These are phyloP conservation scores for Globisporangium cystogenes DNA, from an alignment of 352 stramenopile genomes.

Conservation along the genomic window DNA sequence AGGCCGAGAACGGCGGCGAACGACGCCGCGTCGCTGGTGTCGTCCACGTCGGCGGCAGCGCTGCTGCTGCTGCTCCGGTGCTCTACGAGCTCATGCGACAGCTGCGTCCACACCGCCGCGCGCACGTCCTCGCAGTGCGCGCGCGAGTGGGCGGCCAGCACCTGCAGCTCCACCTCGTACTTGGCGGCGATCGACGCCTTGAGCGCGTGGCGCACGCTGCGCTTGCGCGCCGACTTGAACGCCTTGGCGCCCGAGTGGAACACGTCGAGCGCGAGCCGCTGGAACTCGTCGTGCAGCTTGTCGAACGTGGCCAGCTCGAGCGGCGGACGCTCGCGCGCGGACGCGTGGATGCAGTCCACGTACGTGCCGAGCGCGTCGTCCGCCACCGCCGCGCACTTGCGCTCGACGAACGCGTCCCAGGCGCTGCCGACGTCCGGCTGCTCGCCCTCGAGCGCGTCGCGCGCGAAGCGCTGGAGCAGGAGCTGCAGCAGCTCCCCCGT, in stretches of 20 bases:
- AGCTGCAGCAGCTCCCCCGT: constrained; percentile 43
- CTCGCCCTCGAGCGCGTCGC: constrained; percentile 21
- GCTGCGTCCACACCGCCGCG: constrained; percentile 30
- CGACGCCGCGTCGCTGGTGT: constrained; percentile 1
- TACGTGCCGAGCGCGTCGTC: constrained; percentile 69
- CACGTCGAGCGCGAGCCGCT: constrained; percentile 59
- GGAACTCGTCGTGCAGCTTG: constrained; percentile 70
- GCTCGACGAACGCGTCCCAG: constrained; percentile 66
- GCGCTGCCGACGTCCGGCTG: constrained; percentile 47
- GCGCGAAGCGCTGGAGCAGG: constrained; percentile 28
- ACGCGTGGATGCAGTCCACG: constrained; percentile 63
- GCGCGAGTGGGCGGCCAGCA: constrained; percentile 39
- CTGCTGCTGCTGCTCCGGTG: constrained; percentile 1
- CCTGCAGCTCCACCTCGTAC: constrained; percentile 31
- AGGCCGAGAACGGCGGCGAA: constrained; percentile 40
- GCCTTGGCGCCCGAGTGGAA: constrained; percentile 34
- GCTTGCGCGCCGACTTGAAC: constrained; percentile 33
- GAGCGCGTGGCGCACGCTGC: constrained; percentile 42
- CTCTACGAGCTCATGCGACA: constrained; percentile 15
- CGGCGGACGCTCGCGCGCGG: constrained; percentile 43
- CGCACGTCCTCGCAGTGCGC: constrained; percentile 43
- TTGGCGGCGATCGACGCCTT: constrained; percentile 38
- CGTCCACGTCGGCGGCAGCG: too few relatives aligned
- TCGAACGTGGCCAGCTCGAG: constrained; percentile 60
- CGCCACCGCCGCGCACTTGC: constrained; percentile 38